phyloP scores from a whole-genome alignment of 2,329 filamentous ascomycete species.

The Alternaria angustiovoidea region DNA sequence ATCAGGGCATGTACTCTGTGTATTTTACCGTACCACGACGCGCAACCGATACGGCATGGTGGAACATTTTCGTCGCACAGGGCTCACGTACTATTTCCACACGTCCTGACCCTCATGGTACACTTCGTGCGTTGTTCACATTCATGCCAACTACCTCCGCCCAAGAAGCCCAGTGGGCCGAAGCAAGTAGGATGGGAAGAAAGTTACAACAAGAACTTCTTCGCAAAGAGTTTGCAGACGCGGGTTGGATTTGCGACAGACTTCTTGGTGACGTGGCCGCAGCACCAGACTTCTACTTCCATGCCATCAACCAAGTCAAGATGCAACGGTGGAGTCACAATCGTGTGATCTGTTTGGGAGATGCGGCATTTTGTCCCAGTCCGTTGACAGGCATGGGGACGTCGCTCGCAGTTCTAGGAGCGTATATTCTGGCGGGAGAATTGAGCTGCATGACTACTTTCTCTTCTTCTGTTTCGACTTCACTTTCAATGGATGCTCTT shows the following conservation, averaged over 20 bases:
- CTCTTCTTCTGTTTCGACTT: neutral
- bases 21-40: neutral
- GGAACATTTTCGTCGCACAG: neutral
- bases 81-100: neutral
- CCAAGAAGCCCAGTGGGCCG: neutral
- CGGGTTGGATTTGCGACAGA: neutral
- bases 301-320: neutral
- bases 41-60: neutral
- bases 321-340: neutral
- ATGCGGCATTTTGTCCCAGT: slow-evolving; percentile 59
- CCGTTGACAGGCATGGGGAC: slow-evolving; percentile 56
- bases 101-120: neutral
- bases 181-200: neutral
- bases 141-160: neutral
- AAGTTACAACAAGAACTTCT: neutral
- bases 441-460: neutral
- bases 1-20: slow-evolving; percentile 41
- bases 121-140: neutral
- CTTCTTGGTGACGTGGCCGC: neutral
- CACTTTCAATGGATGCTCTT: neutral
- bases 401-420: slow-evolving; percentile 49
- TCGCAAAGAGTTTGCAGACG: neutral
- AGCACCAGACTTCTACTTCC: neutral
- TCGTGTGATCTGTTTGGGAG: slow-evolving; percentile 50
- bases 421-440: slow-evolving; percentile 51